Percentiles rank a stretch among this genome's conserved stretches.
Evolutionary conservation across 169 alveolate species (phyloP).

Genomic region (Eimeria praecox): DNA sequence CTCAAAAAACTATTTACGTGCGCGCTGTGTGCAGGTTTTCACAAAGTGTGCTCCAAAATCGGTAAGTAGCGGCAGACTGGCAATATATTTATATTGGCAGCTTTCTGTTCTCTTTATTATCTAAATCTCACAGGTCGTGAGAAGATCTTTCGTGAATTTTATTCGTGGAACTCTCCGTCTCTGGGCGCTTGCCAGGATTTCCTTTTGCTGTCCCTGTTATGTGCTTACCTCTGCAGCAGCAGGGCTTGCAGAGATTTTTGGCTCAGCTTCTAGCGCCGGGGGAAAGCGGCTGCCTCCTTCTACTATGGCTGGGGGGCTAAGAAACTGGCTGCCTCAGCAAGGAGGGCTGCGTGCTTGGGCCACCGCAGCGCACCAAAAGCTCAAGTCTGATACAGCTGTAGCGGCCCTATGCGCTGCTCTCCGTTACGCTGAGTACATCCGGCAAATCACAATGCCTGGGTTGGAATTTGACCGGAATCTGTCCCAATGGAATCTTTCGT

Average conservation of each 20-base stretch:
- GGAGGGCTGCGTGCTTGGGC: constrained; percentile 58
- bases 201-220: neutral
- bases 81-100: neutral
- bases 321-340: constrained; percentile 50
- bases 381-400: constrained; percentile 3
- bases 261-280: constrained; percentile 1
- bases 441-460: constrained; percentile 23
- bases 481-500: constrained; percentile 19
- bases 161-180: neutral
- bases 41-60: constrained; percentile 47
- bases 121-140: neutral
- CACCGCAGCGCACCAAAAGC: constrained; percentile 6
- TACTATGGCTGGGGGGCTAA: constrained; percentile 48
- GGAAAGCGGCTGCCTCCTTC: constrained; percentile 28
- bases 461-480: constrained; percentile 9
- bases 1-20: neutral
- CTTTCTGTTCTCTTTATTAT: neutral
- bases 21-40: constrained; percentile 14
- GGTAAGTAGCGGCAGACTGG: neutral
- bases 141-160: neutral
- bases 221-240: constrained; percentile 37
- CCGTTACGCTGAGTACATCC: constrained; percentile 41
- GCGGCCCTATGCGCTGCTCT: constrained; percentile 63
- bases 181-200: neutral
- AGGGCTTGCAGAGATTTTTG: constrained; percentile 32